Conservation (phyloP, 257 asterid species). For the Nicotiana paniculata region DNA sequence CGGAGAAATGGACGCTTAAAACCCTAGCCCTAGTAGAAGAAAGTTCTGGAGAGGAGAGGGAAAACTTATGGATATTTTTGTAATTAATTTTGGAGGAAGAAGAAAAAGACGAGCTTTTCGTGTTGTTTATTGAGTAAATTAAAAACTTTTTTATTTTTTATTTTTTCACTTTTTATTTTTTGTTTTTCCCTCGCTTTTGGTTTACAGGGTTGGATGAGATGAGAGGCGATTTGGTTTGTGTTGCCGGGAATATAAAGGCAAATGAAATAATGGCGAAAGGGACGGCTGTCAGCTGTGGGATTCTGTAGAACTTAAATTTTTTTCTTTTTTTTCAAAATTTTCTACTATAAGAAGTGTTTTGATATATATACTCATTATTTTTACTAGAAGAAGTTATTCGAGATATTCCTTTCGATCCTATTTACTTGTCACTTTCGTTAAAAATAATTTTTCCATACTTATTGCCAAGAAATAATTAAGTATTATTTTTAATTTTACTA, state of each 20-base stretch:
- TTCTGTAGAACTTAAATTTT: background rate
- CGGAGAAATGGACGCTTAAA: background rate
- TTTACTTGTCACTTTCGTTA: too few species aligned
- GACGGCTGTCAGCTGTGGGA: background rate
- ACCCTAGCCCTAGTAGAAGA: constrained; percentile 5
- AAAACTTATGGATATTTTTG: background rate
- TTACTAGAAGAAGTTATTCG: too few species aligned
- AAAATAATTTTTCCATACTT: too few species aligned
- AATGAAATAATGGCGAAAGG: background rate
- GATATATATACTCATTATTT: too few species aligned
- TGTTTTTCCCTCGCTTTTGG: background rate
- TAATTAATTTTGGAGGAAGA: background rate
- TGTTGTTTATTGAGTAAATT: background rate
- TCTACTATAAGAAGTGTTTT: too few species aligned
- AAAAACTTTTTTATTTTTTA: background rate
- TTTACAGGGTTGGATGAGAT: too few species aligned
- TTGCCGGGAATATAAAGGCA: constrained; percentile 6
- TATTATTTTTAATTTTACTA: too few species aligned
- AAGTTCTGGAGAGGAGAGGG: background rate
- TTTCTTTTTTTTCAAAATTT: too few species aligned
- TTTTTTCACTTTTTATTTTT: background rate
- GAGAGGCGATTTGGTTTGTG: background rate
- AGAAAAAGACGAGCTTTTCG: background rate
- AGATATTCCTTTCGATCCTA: too few species aligned
- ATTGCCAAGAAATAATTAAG: too few species aligned